Base-by-base conservation (phyloP, 768 basidiomycete genomes). In the Multifurca ochricompacta region DNA sequence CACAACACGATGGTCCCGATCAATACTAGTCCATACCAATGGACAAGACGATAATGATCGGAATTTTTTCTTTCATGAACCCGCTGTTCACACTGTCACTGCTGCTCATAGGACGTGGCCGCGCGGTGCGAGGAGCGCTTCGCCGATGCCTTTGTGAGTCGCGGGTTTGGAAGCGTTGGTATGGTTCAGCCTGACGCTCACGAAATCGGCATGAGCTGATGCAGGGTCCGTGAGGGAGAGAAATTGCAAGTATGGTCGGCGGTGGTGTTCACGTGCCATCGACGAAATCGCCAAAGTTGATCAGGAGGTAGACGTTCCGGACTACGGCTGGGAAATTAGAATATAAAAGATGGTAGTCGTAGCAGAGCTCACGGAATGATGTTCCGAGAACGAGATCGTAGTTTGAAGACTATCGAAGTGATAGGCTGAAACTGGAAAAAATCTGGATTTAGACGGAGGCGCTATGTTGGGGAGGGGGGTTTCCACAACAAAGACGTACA, bases 231-330 rank as follows among this genome's bases (percentile, higher is more conserved):
- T 87, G 49, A 79, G 65, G 8, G 87, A 75, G 21, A 82, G 69
- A 53, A 91, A 71, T 63, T 90, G 87, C 48, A 88, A 73, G 66
- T 76, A 91, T 1, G 87, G 23, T 76, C 70, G 18, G 65, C 73
- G 19, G 73, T 70, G 62, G 72, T 25, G 70, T 52, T 14, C n/a
- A 19, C 28, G 28, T 45, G 35, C 71, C 74, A 11, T 45, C 44
- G n/a, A 45, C 18, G 47, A 65, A 66, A 59, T 72, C 67, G 36
- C 71, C 71, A 32, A 65, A 69, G 63, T 71, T 64, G 50, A 72
- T 63, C 18, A 69, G 64, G 35, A 68, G 59, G 59, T 72, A 72
- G 35, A 65, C 67, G 56, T 72, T 72, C 8, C 71, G 67, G 44
- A 72, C 71, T 72, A 51, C 16, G 23, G 9, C 2, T 18, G 21